Evolutionary conservation across 805 yeast species (phyloP).

Genomic region (Candida piceae): DNA sequence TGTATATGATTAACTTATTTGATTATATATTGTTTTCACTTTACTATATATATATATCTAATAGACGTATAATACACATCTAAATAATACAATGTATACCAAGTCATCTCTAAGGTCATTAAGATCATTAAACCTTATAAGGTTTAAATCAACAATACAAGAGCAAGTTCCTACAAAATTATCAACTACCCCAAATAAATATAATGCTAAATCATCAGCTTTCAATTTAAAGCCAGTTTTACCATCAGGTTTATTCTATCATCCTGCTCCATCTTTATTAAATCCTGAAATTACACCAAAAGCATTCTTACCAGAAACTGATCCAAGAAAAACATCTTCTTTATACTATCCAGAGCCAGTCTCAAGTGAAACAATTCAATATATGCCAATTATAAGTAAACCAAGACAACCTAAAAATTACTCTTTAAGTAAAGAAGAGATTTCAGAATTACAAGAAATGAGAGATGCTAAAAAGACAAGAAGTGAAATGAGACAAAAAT

Average conservation of each 20-base stretch:
- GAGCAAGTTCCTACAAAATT: slow-evolving; percentile 18
- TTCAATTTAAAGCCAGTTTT: slow-evolving; percentile 31
- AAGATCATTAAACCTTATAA: not conserved
- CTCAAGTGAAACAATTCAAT: slow-evolving; percentile 14
- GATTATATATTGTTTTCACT: no score
- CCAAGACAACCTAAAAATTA: slow-evolving; percentile 23
- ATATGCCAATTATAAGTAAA: slow-evolving; percentile 28
- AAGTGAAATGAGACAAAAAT: slow-evolving; percentile 27
- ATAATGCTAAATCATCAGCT: slow-evolving; percentile 32
- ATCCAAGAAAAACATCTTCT: slow-evolving; percentile 24
- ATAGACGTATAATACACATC: no score
- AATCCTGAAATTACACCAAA: slow-evolving; percentile 31
- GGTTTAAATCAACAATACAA: slow-evolving; percentile 5
- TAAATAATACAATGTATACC: not conserved
- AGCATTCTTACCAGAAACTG: slow-evolving; percentile 29
- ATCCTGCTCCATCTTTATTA: slow-evolving; percentile 33
- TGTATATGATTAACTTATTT: no score
- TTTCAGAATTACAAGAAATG: slow-evolving; percentile 25
- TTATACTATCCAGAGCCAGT: slow-evolving; percentile 26
- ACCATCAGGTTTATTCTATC: slow-evolving; percentile 31
- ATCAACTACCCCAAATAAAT: slow-evolving; percentile 32
- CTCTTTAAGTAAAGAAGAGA: slow-evolving; percentile 20
- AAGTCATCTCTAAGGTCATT: not conserved
- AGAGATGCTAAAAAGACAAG: slow-evolving; percentile 29
- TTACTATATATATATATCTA: no score